Percentiles rank a stretch among this genome's conserved stretches.
Conservation (phyloP, 352 stramenopile species). For the Pythium rishiriense region DNA sequence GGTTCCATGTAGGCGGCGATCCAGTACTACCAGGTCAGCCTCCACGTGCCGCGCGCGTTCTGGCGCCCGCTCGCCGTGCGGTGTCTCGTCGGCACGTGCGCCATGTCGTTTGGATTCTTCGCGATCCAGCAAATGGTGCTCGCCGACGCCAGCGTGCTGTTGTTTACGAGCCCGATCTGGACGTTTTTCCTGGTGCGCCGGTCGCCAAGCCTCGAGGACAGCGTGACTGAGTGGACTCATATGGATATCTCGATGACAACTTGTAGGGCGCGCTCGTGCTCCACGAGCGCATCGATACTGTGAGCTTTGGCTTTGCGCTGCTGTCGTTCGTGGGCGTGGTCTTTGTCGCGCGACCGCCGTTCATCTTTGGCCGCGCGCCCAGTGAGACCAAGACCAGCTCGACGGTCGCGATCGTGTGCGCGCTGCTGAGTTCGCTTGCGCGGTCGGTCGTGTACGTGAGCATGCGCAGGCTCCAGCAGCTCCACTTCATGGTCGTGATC, state of each 20-base stretch:
- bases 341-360: constrained; percentile 44
- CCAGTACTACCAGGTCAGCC: constrained; percentile 23
- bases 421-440: constrained; percentile 32
- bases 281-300: constrained; percentile 38
- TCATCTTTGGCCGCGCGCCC: constrained; percentile 39
- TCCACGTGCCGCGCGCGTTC: constrained; percentile 42
- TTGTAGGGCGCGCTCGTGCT: constrained; percentile 40
- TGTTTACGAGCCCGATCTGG: constrained; percentile 66
- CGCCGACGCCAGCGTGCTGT: constrained; percentile 62
- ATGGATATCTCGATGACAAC: background rate
- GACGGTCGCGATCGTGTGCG: constrained; percentile 31
- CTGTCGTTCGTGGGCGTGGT: constrained; percentile 48
- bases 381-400: constrained; percentile 31
- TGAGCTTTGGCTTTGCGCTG: constrained; percentile 37
- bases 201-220: too few relatives aligned
- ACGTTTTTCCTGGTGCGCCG: constrained; percentile 56
- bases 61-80: constrained; percentile 38
- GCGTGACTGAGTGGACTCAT: too few relatives aligned
- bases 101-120: constrained; percentile 52
- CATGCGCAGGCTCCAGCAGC: constrained; percentile 42
- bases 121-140: constrained; percentile 58
- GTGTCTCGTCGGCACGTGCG: constrained; percentile 43
- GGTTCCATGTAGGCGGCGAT: constrained; percentile 28
- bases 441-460: constrained; percentile 38
- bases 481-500: constrained; percentile 55